Evolutionary conservation across 2,329 filamentous ascomycete genomes (phyloP).

Genomic region (Biscogniauxia sp.): DNA sequence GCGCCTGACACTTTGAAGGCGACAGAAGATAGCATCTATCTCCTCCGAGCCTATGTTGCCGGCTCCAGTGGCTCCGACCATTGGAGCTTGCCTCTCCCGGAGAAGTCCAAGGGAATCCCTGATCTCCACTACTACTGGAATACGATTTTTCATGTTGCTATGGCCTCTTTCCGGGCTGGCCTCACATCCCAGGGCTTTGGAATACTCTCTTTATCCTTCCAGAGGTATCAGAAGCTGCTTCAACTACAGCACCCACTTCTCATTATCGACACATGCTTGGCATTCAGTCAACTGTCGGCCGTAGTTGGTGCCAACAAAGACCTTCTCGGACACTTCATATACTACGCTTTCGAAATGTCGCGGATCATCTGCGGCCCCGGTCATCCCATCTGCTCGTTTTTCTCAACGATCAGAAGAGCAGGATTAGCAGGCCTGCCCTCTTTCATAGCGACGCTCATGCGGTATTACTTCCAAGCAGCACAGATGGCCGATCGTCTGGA

Average conservation of each 20-base stretch:
- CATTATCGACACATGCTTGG: slow-evolving; percentile 18
- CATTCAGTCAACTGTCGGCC: slow-evolving; percentile 13
- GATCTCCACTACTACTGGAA: neutral
- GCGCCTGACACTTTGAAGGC: slow-evolving; percentile 18
- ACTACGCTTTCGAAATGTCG: slow-evolving; percentile 13
- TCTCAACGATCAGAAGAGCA: slow-evolving; percentile 5
- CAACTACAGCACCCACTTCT: slow-evolving; percentile 17
- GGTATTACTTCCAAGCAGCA: slow-evolving; percentile 9
- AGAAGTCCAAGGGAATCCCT: neutral
- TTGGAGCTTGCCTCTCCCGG: slow-evolving; percentile 8
- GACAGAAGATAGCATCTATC: slow-evolving; percentile 21
- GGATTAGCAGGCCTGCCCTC: slow-evolving; percentile 1
- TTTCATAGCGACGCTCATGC: slow-evolving; percentile 9
- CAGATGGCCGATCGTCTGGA: slow-evolving; percentile 6
- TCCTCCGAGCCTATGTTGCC: slow-evolving; percentile 16
- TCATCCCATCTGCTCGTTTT: slow-evolving; percentile 16
- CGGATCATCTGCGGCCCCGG: slow-evolving; percentile 13
- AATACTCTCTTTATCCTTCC: slow-evolving; percentile 12
- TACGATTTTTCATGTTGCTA: slow-evolving; percentile 5
- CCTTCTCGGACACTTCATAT: slow-evolving; percentile 11
- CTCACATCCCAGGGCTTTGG: slow-evolving; percentile 17
- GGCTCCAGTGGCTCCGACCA: slow-evolving; percentile 14
- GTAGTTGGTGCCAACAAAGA: slow-evolving; percentile 2
- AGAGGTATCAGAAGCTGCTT: slow-evolving; percentile 12
- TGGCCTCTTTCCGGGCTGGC: slow-evolving; percentile 13